A percentile compares a stretch with the other conserved stretches of the same genome.
Conservation (phyloP, 2,329 filamentous ascomycete genomes). For the Periconia sp. region DNA sequence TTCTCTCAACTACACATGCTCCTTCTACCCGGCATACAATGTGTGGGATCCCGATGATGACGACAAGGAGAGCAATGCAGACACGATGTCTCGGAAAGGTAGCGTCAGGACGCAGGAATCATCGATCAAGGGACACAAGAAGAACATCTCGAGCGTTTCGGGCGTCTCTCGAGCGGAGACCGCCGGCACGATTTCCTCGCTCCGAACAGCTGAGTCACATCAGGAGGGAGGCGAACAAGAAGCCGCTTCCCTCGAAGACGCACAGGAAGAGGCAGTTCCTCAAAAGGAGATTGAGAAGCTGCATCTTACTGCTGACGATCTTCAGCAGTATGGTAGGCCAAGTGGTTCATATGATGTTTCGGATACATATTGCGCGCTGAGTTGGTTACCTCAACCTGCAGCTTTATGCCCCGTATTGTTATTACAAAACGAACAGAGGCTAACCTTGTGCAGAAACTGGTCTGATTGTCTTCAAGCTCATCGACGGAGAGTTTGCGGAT, state of each 20-base stretch:
- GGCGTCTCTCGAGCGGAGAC: constrained; percentile 35
- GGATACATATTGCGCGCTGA: constrained; percentile 26
- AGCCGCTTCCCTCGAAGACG: constrained; percentile 53
- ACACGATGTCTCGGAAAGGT: constrained; percentile 26
- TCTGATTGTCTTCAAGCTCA: constrained; percentile 89
- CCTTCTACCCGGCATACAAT: constrained; percentile 90
- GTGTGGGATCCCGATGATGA: constrained; percentile 90
- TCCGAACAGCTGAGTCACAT: constrained; percentile 33
- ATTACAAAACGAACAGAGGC: constrained; percentile 18
- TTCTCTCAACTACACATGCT: constrained; percentile 76
- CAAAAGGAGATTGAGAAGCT: constrained; percentile 74
- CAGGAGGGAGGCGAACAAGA: constrained; percentile 42
- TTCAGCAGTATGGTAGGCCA: constrained; percentile 73
- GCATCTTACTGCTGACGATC: constrained; percentile 77
- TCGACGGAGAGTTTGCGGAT: constrained; percentile 84
- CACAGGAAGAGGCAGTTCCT: constrained; percentile 55
- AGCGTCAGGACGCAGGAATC: constrained; percentile 28
- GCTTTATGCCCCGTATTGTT: constrained; percentile 25
- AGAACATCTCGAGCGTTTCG: constrained; percentile 23
- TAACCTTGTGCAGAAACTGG: constrained; percentile 72
- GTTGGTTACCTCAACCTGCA: constrained; percentile 31
- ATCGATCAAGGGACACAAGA: constrained; percentile 19
- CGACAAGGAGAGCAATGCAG: constrained; percentile 41
- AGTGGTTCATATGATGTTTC: constrained; percentile 17
- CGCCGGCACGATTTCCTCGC: constrained; percentile 50